Evolutionary conservation across 2,329 filamentous ascomycete genomes (phyloP).

Genomic region (Ceratocystis colombiana): DNA sequence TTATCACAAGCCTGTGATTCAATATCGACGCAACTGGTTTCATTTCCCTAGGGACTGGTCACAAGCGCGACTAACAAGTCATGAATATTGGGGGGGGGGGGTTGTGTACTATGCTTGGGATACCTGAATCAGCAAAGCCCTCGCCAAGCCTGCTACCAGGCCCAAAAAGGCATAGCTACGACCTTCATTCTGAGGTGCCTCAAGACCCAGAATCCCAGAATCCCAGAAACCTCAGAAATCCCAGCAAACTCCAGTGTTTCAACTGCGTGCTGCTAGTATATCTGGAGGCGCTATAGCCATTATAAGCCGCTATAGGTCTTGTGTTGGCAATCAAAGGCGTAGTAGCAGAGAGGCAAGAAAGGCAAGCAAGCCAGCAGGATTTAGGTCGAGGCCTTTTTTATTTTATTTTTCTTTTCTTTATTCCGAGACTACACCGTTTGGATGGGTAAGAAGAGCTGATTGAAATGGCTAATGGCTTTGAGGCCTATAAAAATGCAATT

Average conservation of each 20-base stretch:
- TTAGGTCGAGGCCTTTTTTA: neutral
- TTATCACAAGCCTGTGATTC: neutral
- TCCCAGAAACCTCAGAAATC: neutral
- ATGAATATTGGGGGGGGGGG: neutral
- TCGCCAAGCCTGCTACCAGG: neutral
- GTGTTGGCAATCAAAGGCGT: neutral
- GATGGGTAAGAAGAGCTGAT: too few species aligned
- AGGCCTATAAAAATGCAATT: too few species aligned
- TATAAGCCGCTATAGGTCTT: neutral
- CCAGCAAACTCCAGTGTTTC: slow-evolving; percentile 2
- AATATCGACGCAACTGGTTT: neutral
- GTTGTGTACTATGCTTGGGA: neutral
- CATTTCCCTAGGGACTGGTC: neutral
- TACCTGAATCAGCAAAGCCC: neutral
- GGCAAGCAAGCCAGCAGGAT: neutral
- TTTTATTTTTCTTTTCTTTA: neutral
- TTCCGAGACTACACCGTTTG: neutral
- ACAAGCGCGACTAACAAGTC: neutral
- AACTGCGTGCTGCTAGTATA: neutral
- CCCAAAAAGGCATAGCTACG: neutral
- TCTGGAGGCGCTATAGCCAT: neutral
- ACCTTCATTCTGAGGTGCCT: neutral
- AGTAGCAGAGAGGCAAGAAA: neutral
- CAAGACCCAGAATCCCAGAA: neutral
- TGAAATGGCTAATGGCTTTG: too few species aligned